A percentile compares a stretch with the other conserved stretches of the same genome.
Evolutionary conservation across 2,329 filamentous ascomycete genomes (phyloP).

Genomic region (Bertia moriformis): DNA sequence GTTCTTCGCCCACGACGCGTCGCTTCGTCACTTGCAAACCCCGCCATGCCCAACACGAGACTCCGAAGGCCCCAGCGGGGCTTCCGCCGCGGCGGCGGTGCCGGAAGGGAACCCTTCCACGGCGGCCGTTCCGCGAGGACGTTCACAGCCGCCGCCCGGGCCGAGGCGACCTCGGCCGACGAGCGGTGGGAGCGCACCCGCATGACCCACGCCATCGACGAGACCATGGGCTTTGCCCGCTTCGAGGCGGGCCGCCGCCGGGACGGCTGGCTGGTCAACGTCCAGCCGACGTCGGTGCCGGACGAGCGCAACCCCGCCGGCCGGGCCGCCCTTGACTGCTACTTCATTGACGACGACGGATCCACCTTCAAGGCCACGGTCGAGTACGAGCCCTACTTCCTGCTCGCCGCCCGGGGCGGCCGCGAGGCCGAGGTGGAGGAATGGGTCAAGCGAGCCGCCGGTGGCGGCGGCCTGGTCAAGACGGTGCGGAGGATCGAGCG

Average conservation of each 20-base stretch:
- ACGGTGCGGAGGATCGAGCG: constrained; percentile 65
- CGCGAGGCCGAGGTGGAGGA: constrained; percentile 90
- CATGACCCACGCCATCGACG: constrained; percentile 79
- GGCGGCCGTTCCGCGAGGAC: constrained; percentile 57
- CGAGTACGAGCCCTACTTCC: constrained; percentile 92
- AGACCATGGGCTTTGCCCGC: constrained; percentile 81
- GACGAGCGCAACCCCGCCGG: constrained; percentile 74
- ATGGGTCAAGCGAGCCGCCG: constrained; percentile 68
- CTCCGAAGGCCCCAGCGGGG: constrained; percentile 48
- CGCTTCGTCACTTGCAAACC: too few species aligned
- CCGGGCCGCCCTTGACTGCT: constrained; percentile 83
- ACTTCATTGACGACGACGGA: constrained; percentile 83
- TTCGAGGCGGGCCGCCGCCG: constrained; percentile 73
- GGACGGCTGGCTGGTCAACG: constrained; percentile 87
- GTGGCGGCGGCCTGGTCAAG: constrained; percentile 74
- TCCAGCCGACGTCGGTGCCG: constrained; percentile 75
- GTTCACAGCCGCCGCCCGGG: constrained; percentile 61
- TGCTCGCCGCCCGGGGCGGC: constrained; percentile 77
- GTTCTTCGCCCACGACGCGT: too few species aligned
- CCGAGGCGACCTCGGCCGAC: constrained; percentile 78
- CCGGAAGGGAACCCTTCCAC: constrained; percentile 59
- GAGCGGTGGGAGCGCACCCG: constrained; percentile 79
- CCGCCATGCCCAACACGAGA: constrained; percentile 46
- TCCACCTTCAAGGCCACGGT: constrained; percentile 89
- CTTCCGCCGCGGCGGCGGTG: constrained; percentile 50